Evolutionary conservation across 768 basidiomycete genomes (phyloP).

Genomic region (Mycena kentingensis): DNA sequence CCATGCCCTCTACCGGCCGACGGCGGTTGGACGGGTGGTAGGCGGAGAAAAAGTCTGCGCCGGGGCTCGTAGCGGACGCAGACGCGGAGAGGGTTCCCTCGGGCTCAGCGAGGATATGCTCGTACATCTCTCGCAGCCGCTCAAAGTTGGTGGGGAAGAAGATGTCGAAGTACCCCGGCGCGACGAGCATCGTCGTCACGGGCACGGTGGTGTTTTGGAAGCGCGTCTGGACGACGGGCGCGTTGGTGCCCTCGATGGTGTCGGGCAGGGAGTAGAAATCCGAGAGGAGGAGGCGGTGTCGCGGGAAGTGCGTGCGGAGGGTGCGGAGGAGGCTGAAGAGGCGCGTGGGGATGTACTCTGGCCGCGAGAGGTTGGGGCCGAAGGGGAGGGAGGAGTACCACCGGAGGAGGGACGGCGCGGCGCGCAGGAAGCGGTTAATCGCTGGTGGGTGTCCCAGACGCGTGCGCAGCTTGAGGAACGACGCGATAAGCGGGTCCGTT

Average conservation of each 20-base stretch:
- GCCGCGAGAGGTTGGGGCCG: conserved; percentile 81
- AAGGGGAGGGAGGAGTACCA: conserved; percentile 77
- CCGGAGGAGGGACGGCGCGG: conserved; percentile 57
- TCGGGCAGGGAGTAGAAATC: conserved; percentile 92
- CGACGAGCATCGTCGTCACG: conserved; percentile 87
- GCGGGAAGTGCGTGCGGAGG: conserved; percentile 82
- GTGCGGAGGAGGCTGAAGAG: conserved; percentile 82
- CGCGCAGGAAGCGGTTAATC: conserved; percentile 55
- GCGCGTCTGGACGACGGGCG: conserved; percentile 95
- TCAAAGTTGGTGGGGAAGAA: conserved; percentile 96
- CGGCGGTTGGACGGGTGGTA: conserved; percentile 59
- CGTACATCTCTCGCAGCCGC: conserved; percentile 86
- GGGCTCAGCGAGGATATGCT: conserved; percentile 72
- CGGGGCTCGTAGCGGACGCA: conserved; percentile 51
- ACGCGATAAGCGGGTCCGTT: conserved; percentile 79
- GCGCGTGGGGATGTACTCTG: conserved; percentile 93
- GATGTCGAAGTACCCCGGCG: conserved; percentile 96
- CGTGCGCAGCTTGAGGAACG: conserved; percentile 72
- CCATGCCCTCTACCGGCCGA: conserved; percentile 66
- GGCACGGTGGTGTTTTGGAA: conserved; percentile 84
- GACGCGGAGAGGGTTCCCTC: conserved; percentile 51
- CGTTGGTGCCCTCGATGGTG: conserved; percentile 71
- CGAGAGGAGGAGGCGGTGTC: conserved; percentile 90
- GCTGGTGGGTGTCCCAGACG: conserved; percentile 60
- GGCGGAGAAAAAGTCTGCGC: conserved; percentile 73